Percentiles rank a stretch among this genome's conserved stretches.
These are phyloP conservation scores for Cyclotella distinguenda DNA, from an alignment of 108 stramenopile species.

Conservation along the genomic window DNA sequence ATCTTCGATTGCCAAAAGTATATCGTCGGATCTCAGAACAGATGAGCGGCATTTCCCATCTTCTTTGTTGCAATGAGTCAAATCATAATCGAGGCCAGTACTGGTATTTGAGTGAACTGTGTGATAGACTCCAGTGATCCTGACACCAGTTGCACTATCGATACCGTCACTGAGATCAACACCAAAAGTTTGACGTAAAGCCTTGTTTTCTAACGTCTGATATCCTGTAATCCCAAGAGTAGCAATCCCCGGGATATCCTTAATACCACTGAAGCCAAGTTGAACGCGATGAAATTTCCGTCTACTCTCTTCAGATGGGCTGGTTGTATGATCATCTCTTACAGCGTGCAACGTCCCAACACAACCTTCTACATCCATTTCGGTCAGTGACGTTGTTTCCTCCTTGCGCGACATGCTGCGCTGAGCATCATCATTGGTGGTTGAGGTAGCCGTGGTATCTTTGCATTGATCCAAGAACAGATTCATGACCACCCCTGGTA, in stretches of 20 bases:
- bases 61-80: conserved; percentile 5
- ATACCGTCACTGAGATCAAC: neutral
- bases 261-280: neutral
- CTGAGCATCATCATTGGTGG: neutral
- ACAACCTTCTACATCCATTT: no score
- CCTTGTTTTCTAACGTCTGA: conserved; percentile 29
- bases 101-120: neutral
- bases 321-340: neutral
- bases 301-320: neutral
- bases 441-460: neutral
- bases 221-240: conserved; percentile 23
- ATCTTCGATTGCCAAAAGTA: conserved; percentile 22
- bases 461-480: conserved; percentile 25
- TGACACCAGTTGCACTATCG: conserved; percentile 8
- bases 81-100: conserved; percentile 5
- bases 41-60: conserved; percentile 9
- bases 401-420: neutral
- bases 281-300: neutral
- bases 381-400: neutral
- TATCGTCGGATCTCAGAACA: conserved; percentile 12
- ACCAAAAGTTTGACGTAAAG: conserved; percentile 21
- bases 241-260: conserved; percentile 9
- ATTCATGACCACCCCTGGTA: conserved; percentile 44
- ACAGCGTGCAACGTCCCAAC: no score
- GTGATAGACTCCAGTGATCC: conserved; percentile 23